These are phyloP conservation scores for Phylloporus gajari DNA, from an alignment of 1,284 basidiomycete genomes.

Conservation along the genomic window DNA sequence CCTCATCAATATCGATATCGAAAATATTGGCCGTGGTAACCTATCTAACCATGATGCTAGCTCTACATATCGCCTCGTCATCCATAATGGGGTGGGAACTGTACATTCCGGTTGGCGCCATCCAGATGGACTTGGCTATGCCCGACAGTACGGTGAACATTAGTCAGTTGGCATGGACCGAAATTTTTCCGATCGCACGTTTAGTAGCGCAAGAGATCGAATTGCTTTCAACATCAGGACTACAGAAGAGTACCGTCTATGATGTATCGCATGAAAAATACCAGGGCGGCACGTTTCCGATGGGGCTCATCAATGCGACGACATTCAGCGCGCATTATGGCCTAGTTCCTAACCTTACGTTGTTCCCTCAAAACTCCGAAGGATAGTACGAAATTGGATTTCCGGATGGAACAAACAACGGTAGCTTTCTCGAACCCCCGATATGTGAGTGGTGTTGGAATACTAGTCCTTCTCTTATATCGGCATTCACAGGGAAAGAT, in stretches of 20 bases:
- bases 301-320: background rate
- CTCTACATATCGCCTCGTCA: slow-evolving; percentile 33
- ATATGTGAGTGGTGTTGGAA: background rate
- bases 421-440: background rate
- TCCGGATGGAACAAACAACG: background rate
- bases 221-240: background rate
- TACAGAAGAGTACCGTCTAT: background rate
- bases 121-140: background rate
- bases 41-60: slow-evolving; percentile 17
- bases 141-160: background rate
- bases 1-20: slow-evolving; percentile 3
- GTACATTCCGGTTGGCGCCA: background rate
- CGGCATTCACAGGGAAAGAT: background rate
- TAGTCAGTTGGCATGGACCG: background rate
- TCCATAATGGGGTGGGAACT: slow-evolving; percentile 33
- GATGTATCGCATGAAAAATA: background rate
- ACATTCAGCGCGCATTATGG: background rate
- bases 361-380: background rate
- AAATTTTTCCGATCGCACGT: background rate
- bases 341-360: background rate
- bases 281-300: no score
- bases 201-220: no score
- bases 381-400: background rate
- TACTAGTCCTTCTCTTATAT: background rate
- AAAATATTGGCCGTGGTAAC: slow-evolving; percentile 17